phyloP scores from a whole-genome alignment of 441 rosid genomes.

The Syzygium syzygioides region DNA sequence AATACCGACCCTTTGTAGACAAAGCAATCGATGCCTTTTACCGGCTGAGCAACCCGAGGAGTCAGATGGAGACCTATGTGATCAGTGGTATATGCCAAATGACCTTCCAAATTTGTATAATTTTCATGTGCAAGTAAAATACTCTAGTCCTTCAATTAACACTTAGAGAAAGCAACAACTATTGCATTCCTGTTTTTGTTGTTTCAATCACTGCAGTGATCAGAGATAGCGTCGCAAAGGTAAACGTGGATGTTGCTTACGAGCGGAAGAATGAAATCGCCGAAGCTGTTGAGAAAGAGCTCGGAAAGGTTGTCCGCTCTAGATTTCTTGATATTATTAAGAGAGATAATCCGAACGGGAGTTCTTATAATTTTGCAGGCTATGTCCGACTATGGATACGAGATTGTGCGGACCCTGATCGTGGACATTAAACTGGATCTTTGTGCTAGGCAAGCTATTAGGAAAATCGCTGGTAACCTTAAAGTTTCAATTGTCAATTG shows the following conservation, averaged over 20 bases:
- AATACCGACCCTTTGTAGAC: constrained; percentile 48
- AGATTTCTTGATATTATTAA: background rate
- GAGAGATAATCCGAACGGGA: background rate
- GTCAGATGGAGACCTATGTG: constrained; percentile 54
- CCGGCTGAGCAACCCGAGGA: constrained; percentile 51
- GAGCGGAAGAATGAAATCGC: constrained; percentile 65
- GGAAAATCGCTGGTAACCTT: background rate
- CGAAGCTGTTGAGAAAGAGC: constrained; percentile 52
- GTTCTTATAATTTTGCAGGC: background rate
- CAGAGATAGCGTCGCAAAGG: constrained; percentile 53
- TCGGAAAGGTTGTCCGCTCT: constrained; percentile 31
- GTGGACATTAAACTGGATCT: background rate
- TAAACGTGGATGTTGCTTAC: constrained; percentile 41
- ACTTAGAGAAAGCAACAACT: background rate
- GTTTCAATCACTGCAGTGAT: constrained; percentile 24
- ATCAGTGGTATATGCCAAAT: constrained; percentile 39
- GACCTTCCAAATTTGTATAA: background rate
- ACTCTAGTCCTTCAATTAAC: background rate
- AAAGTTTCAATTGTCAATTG: no score
- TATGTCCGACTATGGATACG: background rate
- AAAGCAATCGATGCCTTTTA: constrained; percentile 60
- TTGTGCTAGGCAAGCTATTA: background rate
- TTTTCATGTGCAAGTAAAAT: background rate
- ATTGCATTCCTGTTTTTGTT: background rate
- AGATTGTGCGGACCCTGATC: background rate